Base-by-base conservation (phyloP, 2,329 filamentous ascomycete genomes). In the Phaeosphaeriaceae sp. region DNA sequence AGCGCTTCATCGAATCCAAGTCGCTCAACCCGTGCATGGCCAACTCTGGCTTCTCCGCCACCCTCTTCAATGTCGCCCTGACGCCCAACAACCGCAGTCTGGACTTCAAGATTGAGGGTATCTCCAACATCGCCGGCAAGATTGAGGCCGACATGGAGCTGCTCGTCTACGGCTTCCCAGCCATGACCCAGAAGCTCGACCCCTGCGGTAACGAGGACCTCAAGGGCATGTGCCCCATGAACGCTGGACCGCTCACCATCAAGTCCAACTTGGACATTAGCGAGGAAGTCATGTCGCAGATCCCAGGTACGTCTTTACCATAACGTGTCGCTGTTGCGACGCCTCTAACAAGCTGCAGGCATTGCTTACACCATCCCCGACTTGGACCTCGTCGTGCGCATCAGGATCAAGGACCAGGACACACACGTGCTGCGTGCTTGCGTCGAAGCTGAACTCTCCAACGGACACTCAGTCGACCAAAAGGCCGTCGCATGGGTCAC, bases 281-380 rank as follows among this genome's bases (percentile, higher is more conserved):
- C 1, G 80, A 95, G 50, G 81, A 83, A 24, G 86, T 90, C 42
- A 80, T 92, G 59, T 79, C 81, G 23, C 78, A 86, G 54, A 89
- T 98, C 71, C 94, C 94, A 58, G 26, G 26, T 28, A 28, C 26
- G 26, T 28, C 26, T 4, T 28, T 9, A 9, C 26, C 5, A 28
- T 28, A 28, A 28, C 26, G 26, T 28, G 5, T 28, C 5, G 5
- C 9, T 9, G 26, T 28, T 28, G 26, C 26, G 26, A 28, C 26
- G 9, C 26, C 26, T 4, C 26, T 28, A 28, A 28, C 26, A 28
- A 28, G 26, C 26, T 28, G 26, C 26, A 28, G 87, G 85, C 84
- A 94, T 97, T 72, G 91, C 93, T 53, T 98, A 95, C 80, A 90
- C 86, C 52, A 91, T 98, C 46, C 94, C 94, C 50, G 94, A 97